Conservation (phyloP, 768 basidiomycete species). For the Postia placenta region DNA sequence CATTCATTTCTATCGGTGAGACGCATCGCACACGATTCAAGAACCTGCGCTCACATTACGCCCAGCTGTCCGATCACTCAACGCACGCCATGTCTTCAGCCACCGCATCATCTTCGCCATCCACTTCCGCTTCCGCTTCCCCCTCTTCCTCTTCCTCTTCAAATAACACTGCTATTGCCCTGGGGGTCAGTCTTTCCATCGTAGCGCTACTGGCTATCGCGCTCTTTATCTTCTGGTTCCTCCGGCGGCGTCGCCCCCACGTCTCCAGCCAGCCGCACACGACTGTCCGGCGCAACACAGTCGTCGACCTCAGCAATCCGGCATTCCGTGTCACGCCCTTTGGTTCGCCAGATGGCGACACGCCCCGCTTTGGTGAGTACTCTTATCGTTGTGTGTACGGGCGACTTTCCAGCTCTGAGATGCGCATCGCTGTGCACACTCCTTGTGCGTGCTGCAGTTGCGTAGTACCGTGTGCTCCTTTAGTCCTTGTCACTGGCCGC, state of each 20-base stretch:
- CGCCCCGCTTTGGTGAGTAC: slow-evolving; percentile 13
- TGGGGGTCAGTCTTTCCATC: slow-evolving; percentile 9
- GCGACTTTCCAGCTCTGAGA: too few relatives aligned
- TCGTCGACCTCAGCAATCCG: slow-evolving; percentile 14
- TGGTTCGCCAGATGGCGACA: slow-evolving; percentile 4
- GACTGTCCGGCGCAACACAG: slow-evolving; percentile 2
- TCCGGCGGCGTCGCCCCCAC: slow-evolving; percentile 5
- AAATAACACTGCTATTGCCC: slow-evolving; percentile 10
- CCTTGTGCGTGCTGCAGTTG: too few relatives aligned
- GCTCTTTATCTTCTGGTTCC: slow-evolving; percentile 6
- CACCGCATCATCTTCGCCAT: not conserved
- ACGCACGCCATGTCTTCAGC: not conserved
- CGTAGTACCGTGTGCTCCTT: too few relatives aligned
- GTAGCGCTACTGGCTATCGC: slow-evolving; percentile 8
- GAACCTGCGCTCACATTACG: too few relatives aligned
- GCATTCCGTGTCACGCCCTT: slow-evolving; percentile 17
- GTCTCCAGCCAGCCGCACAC: not conserved
- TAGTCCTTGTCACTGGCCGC: too few relatives aligned
- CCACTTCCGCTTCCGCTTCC: not conserved
- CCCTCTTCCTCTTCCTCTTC: not conserved
- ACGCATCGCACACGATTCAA: not conserved
- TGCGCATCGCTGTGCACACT: too few relatives aligned
- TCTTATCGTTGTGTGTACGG: not conserved
- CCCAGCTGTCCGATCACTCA: not conserved
- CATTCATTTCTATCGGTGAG: not conserved